Conservation (phyloP, 371 early-diverging fungal genomes). For the Catenaria anguillulae region DNA sequence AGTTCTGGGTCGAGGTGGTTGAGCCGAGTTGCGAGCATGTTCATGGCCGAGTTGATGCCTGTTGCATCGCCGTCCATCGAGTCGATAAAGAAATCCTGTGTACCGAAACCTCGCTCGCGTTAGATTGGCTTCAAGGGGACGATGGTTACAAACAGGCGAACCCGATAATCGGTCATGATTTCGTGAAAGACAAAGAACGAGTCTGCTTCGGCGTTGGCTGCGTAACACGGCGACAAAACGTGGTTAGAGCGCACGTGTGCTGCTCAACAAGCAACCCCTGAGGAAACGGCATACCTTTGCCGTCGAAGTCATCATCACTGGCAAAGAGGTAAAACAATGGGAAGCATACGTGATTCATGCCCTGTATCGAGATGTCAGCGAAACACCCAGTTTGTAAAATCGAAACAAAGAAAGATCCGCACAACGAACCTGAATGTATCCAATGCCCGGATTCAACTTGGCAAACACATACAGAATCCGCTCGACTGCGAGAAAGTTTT, state of each 20-base stretch:
- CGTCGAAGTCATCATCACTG: conserved; percentile 27
- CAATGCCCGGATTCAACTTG: conserved; percentile 67
- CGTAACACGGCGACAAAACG: no score
- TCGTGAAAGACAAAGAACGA: conserved; percentile 63
- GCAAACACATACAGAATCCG: conserved; percentile 69
- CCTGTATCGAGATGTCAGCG: no score
- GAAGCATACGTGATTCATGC: conserved; percentile 76
- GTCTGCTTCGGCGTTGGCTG: conserved; percentile 72
- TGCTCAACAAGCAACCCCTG: no score
- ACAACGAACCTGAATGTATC: conserved; percentile 48
- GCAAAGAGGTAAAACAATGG: conserved; percentile 72
- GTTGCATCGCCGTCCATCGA: conserved; percentile 41
- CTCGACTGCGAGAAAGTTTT: conserved; percentile 36
- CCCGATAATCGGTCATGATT: conserved; percentile 49
- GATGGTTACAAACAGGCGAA: no score
- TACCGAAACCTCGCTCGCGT: no score
- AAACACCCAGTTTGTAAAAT: no score
- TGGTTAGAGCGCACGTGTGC: no score
- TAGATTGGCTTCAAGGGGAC: no score
- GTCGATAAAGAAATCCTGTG: conserved; percentile 56
- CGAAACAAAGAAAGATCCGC: neutral
- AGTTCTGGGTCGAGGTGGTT: conserved; percentile 41
- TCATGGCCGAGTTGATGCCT: conserved; percentile 45
- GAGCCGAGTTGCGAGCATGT: conserved; percentile 32
- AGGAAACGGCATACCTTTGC: neutral